These are phyloP conservation scores for Suillus americanus DNA, from an alignment of 768 basidiomycete species.

Conservation along the genomic window DNA sequence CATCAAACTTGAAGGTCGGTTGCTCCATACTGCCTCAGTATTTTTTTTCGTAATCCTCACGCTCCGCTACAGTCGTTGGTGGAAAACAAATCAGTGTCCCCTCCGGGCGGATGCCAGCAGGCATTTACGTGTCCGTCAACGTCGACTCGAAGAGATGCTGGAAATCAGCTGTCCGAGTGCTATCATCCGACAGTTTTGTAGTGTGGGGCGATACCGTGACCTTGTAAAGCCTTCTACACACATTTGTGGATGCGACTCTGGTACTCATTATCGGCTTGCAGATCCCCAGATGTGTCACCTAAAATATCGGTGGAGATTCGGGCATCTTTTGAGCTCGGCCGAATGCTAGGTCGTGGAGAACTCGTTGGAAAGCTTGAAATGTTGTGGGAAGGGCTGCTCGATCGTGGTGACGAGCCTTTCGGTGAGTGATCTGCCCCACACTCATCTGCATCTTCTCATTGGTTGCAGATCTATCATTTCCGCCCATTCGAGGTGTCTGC, in stretches of 20 bases:
- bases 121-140: neutral
- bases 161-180: neutral
- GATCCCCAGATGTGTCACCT: neutral
- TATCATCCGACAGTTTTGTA: neutral
- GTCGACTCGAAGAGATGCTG: neutral
- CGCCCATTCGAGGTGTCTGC: neutral
- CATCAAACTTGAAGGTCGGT: neutral
- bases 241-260: neutral
- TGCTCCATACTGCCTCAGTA: neutral
- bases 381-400: neutral
- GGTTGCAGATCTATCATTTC: neutral
- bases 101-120: neutral
- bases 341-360: neutral
- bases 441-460: neutral
- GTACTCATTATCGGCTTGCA: neutral
- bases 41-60: neutral
- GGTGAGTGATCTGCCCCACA: neutral
- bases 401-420: neutral
- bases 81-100: neutral
- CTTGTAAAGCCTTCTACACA: neutral
- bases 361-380: neutral
- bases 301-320: neutral
- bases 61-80: neutral
- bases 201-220: neutral
- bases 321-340: neutral